Percentiles rank a stretch among this genome's conserved stretches.
phyloP scores from a whole-genome alignment of 352 stramenopile genomes.

The Pythium periplocum region DNA sequence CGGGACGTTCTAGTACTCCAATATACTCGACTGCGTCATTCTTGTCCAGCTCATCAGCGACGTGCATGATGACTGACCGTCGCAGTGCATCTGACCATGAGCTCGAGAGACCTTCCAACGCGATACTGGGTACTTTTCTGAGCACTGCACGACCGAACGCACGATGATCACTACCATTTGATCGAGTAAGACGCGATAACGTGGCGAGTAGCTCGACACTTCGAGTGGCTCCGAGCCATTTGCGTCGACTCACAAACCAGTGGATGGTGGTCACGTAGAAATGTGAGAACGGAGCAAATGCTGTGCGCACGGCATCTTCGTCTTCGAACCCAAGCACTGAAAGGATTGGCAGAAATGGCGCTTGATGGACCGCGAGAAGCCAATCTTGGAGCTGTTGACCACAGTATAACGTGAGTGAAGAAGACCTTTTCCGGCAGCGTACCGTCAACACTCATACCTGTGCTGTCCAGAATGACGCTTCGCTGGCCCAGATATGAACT shows the following conservation, averaged over 20 bases:
- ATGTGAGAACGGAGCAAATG: not conserved
- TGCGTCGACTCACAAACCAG: constrained; percentile 2
- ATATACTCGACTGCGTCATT: constrained; percentile 16
- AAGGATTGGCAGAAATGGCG: constrained; percentile 5
- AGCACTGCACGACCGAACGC: constrained; percentile 1
- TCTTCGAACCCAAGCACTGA: not conserved
- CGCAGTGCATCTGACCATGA: not conserved
- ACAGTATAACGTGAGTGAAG: not conserved
- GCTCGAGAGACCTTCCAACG: not conserved
- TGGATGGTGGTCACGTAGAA: constrained; percentile 10
- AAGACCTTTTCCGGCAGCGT: not conserved
- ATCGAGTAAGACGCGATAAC: not conserved
- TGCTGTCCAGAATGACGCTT: constrained; percentile 5
- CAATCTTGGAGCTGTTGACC: constrained; percentile 11
- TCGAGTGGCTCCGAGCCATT: constrained; percentile 5
- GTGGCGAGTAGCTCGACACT: constrained; percentile 1
- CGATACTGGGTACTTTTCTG: not conserved
- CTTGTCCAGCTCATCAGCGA: constrained; percentile 19
- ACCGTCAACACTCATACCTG: constrained; percentile 4
- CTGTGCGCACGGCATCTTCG: no score
- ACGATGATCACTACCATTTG: not conserved
- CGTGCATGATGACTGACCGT: not conserved
- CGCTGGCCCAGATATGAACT: constrained; percentile 10
- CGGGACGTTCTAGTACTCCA: constrained; percentile 13
- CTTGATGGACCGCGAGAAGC: constrained; percentile 10